Conservation (phyloP, 192 early-diverging fungal species). For the Podila verticillata region DNA sequence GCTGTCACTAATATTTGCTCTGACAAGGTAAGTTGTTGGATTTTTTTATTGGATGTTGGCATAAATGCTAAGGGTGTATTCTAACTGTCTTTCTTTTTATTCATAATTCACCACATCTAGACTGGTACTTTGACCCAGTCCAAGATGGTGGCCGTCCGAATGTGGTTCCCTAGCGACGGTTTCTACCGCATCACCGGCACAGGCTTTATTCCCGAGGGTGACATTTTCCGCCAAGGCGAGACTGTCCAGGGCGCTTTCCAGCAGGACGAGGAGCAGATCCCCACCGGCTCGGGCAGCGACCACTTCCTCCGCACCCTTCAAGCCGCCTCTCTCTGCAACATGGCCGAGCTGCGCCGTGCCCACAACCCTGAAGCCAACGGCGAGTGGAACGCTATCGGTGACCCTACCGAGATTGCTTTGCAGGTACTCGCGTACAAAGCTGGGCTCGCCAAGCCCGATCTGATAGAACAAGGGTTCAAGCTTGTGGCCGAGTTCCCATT, state of each 20-base stretch:
- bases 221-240: conserved; percentile 35
- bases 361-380: conserved; percentile 52
- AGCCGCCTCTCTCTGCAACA: conserved; percentile 86
- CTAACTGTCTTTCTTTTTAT: too few species aligned
- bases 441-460: conserved; percentile 73
- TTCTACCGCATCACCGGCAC: conserved; percentile 74
- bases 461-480: conserved; percentile 59
- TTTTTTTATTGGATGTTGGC: too few species aligned
- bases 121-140: conserved; percentile 92
- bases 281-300: conserved; percentile 23
- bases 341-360: conserved; percentile 70
- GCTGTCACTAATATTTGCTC: conserved; percentile 94
- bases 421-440: conserved; percentile 85
- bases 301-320: conserved; percentile 59
- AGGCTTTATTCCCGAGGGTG: conserved; percentile 68
- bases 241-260: conserved; percentile 37
- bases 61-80: too few species aligned
- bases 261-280: conserved; percentile 45
- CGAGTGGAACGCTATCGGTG: conserved; percentile 80
- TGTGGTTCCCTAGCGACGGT: conserved; percentile 83
- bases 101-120: too few species aligned
- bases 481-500: conserved; percentile 72
- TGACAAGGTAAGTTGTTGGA: conserved; percentile 78
- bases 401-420: conserved; percentile 93
- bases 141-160: conserved; percentile 87